Evolutionary conservation across 257 asterid genomes (phyloP).

Genomic region (Hygrophila difformis): DNA sequence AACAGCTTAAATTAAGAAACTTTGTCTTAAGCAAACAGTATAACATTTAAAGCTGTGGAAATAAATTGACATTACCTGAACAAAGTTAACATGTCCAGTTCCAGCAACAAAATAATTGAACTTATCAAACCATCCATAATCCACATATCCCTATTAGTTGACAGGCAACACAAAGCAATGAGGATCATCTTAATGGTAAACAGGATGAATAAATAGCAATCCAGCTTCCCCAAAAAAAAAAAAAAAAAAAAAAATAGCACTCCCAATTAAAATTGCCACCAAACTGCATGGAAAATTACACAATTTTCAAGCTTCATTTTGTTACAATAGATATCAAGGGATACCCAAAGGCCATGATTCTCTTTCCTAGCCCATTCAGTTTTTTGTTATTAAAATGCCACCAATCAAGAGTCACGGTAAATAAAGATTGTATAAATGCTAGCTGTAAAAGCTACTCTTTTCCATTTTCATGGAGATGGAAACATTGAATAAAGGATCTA

Average conservation of each 20-base stretch:
- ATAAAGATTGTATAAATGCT: too few relatives aligned
- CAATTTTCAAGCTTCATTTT: too few relatives aligned
- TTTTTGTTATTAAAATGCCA: too few relatives aligned
- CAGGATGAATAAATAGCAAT: conserved; percentile 4
- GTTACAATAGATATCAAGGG: too few relatives aligned
- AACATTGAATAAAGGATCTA: too few relatives aligned
- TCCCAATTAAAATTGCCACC: not conserved
- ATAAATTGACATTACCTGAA: conserved; percentile 47
- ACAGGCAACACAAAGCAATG: conserved; percentile 6
- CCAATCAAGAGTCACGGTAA: too few relatives aligned
- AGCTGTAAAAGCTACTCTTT: too few relatives aligned
- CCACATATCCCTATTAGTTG: conserved; percentile 70
- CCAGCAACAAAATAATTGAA: conserved; percentile 57
- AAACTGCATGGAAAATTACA: too few relatives aligned
- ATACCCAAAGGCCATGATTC: too few relatives aligned
- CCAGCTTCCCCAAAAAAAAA: not conserved
- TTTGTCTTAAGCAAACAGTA: not conserved
- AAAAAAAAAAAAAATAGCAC: not conserved
- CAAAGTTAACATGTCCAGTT: conserved; percentile 51
- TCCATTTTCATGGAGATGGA: too few relatives aligned
- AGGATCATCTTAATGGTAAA: conserved; percentile 17
- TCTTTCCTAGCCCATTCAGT: too few relatives aligned
- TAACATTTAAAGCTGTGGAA: conserved; percentile 9
- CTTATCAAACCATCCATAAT: conserved; percentile 82
- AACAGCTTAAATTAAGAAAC: too few relatives aligned